These are phyloP conservation scores for Odontarrhena argentea DNA, from an alignment of 345 rosid genomes.

Conservation along the genomic window DNA sequence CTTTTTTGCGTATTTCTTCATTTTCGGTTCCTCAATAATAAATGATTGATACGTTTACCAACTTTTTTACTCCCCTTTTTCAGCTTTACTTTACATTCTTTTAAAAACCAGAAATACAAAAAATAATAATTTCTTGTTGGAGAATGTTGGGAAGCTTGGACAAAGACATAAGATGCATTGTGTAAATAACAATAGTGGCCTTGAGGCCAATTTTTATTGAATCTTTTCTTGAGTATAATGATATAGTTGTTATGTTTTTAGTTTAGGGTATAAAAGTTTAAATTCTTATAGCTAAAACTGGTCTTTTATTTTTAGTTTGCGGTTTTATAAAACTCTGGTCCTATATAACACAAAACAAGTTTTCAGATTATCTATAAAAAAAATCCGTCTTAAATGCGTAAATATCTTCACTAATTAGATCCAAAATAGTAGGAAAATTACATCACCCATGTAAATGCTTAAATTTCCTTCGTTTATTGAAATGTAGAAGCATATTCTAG, in stretches of 20 bases:
- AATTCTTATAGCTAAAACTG: no score
- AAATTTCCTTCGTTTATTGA: constrained; percentile 3
- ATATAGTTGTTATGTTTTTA: no score
- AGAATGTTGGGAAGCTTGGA: constrained; percentile 12
- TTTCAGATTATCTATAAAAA: neutral
- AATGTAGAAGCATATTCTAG: constrained; percentile 6
- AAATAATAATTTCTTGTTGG: neutral
- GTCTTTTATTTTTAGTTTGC: no score
- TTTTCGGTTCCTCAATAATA: constrained; percentile 28
- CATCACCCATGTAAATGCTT: neutral
- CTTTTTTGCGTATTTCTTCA: neutral
- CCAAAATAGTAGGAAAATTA: neutral
- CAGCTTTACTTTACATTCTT: neutral
- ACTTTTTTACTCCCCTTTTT: constrained; percentile 1
- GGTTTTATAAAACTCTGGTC: no score
- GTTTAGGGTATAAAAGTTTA: no score
- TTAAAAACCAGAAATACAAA: no score
- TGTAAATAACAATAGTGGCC: no score
- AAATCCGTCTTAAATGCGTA: neutral
- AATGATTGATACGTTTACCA: constrained; percentile 35
- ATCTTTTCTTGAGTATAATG: no score
- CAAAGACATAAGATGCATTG: neutral
- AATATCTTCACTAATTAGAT: neutral
- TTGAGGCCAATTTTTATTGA: no score
- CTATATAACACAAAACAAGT: neutral